Evolutionary conservation across 176 grass and related monocot species (phyloP).

Genomic region (Oryza rufipogon): DNA sequence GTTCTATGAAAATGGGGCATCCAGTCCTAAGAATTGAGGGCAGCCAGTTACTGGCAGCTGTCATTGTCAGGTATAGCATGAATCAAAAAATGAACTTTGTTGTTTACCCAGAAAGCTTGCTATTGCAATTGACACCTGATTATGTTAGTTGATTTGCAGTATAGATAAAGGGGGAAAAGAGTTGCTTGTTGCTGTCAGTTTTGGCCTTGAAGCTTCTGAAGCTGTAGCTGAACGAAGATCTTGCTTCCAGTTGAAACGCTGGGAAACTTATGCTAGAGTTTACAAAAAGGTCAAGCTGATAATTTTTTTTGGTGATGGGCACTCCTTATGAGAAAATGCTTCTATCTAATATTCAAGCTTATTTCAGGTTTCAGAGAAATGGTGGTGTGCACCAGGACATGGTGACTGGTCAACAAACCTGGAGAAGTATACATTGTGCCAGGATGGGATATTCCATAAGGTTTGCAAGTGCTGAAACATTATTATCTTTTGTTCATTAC

Average conservation of each 20-base stretch:
- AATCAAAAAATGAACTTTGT: conserved; percentile 11
- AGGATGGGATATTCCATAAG: conserved; percentile 98
- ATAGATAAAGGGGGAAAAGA: conserved; percentile 88
- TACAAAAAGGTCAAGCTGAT: conserved; percentile 80
- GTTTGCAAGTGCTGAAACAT: conserved; percentile 54
- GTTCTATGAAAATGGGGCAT: conserved; percentile 84
- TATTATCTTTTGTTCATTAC: conserved; percentile 18
- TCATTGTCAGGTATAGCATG: conserved; percentile 79
- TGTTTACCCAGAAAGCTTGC: conserved; percentile 37
- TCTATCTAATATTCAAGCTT: conserved; percentile 35
- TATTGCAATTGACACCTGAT: conserved; percentile 36
- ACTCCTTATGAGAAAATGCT: conserved; percentile 22
- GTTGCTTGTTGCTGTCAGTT: conserved; percentile 94
- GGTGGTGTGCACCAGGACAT: conserved; percentile 99
- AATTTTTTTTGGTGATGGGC: conserved; percentile 26
- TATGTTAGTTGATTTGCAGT: conserved; percentile 55
- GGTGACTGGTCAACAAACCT: conserved; percentile 97
- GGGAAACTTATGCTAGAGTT: conserved; percentile 94
- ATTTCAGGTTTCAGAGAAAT: conserved; percentile 94
- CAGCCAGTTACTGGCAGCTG: conserved; percentile 85
- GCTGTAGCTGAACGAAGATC: conserved; percentile 80
- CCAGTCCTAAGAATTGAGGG: conserved; percentile 89
- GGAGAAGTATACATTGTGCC: conserved; percentile 91
- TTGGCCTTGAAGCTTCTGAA: conserved; percentile 94
- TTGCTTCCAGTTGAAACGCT: conserved; percentile 82